Base-by-base conservation (phyloP, 352 stramenopile genomes). In the Phytophthora melonis region DNA sequence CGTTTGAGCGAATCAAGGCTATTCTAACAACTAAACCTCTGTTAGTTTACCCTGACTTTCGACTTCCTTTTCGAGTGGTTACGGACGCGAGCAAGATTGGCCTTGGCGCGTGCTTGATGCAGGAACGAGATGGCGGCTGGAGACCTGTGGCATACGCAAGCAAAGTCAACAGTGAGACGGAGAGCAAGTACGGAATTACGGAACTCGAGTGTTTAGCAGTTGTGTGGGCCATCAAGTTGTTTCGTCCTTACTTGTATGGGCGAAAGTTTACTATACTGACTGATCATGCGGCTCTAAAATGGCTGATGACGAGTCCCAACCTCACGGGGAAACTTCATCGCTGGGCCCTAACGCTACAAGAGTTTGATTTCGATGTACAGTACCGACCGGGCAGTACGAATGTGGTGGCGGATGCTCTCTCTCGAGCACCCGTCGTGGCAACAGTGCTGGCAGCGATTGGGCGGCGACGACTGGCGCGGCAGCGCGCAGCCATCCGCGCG, bases 301-400 rank as follows among this genome's bases (percentile, higher is more conserved):
- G 49, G 49, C 14, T 56, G 49, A 56, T 56, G 49, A 56, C n/a
- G 11, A 56, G 49, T 16, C 6, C 6, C 19, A 56, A 56, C 21
- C 60, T 69, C 4, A 57, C 18, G 5, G 49, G 49, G 1, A 36
- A 43, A 16, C 36, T 77, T 14, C 64, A 77, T 11, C 50, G 66
- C 0, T 77, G 63, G 68, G 61, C 65, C 14, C 10, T 77, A 11
- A 56, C 41, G 3, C 74, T 80, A n/a, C 74, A 75, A 41, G 63
- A 77, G 21, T 77, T 68, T 54, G 18, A 74, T 34, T 66, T 80
- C n/a, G 25, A 61, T 18, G 9, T 77, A 5, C 32, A 54, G 19
- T 74, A 66, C 18, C 34, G 43, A 2, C 52, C 68, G 0, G 67
- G 67, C 0, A 63, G 63, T 7, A 36, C 53, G 0, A 75, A 75